Base-by-base conservation (phyloP, 441 rosid species). In the Brassica hybrid region DNA sequence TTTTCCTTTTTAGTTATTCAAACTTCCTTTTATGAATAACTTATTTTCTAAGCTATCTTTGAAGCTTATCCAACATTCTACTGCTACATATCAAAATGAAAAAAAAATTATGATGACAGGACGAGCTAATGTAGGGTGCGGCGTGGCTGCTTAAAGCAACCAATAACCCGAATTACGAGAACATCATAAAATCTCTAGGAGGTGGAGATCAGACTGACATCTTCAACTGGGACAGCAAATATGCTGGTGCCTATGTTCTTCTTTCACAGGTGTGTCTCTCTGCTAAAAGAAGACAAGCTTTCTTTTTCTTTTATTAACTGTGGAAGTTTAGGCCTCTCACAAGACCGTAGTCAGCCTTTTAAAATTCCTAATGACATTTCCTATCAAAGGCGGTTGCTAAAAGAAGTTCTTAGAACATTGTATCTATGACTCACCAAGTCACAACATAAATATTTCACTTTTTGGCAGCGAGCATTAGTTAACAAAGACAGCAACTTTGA, bases 141-240 rank as follows among this genome's bases (percentile, higher is more conserved):
- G 78, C 91, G 6, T 89, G 94, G 94, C 75, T 89, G 65, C 54
- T 85, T 3, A 81, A 80, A 75, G 94, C 91, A 68, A 88, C 94
- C 4, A 88, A 84, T 62, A 74, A 86, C 45, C 80, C 64, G 1
- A 82, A 73, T 73, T 86, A 89, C 72, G 84, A 50, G 72, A 85
- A 86, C 34, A 82, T 88, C 73, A 50, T 89, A 13, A 83, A 85
- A 71, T 83, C 94, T 3, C 30, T 85, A 25, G 94, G 91, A 63
- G 87, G 83, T 45, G 85, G 87, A 72, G 90, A 88, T 13, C 83
- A 80, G 41, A 83, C 90, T 1, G 91, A 89, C 69, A 79, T 85
- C 38, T 89, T 88, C 81, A 89, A 91, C 82, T 89, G 91, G 94
- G 94, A 89, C 81, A 85, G 88, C 70, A 89, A 89, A 73, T 83